Base-by-base conservation (phyloP, 2,329 filamentous ascomycete genomes). In the Aspergillus sp. region DNA sequence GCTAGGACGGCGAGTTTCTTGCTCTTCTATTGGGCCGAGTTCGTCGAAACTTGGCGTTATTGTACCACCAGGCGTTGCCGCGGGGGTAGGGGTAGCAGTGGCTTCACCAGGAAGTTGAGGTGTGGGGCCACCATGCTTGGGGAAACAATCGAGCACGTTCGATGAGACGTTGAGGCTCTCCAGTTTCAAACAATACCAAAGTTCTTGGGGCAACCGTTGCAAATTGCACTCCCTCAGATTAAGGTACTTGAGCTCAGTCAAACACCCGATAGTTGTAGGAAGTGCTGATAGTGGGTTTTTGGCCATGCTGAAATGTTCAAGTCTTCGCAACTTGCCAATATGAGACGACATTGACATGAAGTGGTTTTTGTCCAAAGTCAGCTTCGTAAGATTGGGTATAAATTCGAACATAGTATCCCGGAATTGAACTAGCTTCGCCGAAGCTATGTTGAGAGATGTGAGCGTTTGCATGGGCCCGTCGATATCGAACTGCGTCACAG, bases 181-280 rank as follows among this genome's bases (percentile, higher is more conserved):
- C 55, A 99, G 77, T 70, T 89, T 92, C 66, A 89, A 88, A 52
- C 93, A 93, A 81, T 91, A 93, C 95, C 95, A 99, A n/a, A 99
- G 83, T 70, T 99, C 95, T 70, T 90, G 86, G 2, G 95, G 95
- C 33, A 99, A 80, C 68, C 89, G 89, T 63, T 88, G 89, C 57
- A 99, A 84, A 69, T 98, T 99, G 78, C 98, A 99, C 70, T 95
- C 91, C 62, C 93, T 86, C 17, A 98, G 84, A 70, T 99, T 93
- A 41, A 99, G 81, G 61, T 92, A 89, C 53, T 87, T 88, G 61
- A 99, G 81, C 72, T 98, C 93, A 0, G 83, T 85, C 23, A 99
- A 82, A 63, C 90, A 93, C 5, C 95, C 95, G 64, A 99, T 91
- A 65, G 96, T 92, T 0, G 90, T 76, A 4, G 95, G 95, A 31